These are phyloP conservation scores for Glutinoglossum americanum DNA, from an alignment of 495 filamentous ascomycete species.

Conservation along the genomic window DNA sequence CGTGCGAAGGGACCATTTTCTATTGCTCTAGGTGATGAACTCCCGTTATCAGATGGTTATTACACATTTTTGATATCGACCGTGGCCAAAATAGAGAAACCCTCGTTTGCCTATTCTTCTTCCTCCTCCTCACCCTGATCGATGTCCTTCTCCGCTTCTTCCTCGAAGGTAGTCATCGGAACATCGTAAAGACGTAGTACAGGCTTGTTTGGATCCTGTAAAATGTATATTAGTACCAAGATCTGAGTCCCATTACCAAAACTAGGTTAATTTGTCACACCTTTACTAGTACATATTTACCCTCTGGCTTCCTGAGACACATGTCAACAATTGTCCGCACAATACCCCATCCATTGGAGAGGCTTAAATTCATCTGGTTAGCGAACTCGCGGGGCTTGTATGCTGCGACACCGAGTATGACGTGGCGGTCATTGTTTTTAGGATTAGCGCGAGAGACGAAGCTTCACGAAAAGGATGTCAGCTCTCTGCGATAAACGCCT, in stretches of 20 bases:
- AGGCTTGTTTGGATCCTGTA: constrained; percentile 88
- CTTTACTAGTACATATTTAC: constrained; percentile 35
- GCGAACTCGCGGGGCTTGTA: constrained; percentile 97
- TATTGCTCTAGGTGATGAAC: not conserved
- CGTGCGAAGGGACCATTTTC: not conserved
- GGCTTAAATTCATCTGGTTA: constrained; percentile 88
- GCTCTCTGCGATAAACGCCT: not conserved
- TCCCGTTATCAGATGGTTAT: not conserved
- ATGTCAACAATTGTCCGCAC: constrained; percentile 94
- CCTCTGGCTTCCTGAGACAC: constrained; percentile 48
- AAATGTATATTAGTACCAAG: constrained; percentile 12
- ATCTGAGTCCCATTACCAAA: not conserved
- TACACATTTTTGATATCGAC: not conserved
- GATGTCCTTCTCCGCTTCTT: constrained; percentile 35
- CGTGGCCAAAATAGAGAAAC: not conserved
- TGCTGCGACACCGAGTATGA: constrained; percentile 84
- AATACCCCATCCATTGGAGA: constrained; percentile 96
- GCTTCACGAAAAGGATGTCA: constrained; percentile 19
- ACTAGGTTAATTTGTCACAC: constrained; percentile 13
- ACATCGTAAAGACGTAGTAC: constrained; percentile 85
- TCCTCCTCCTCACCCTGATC: constrained; percentile 24
- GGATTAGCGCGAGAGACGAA: constrained; percentile 90
- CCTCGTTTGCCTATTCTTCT: constrained; percentile 12
- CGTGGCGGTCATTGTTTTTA: constrained; percentile 70
- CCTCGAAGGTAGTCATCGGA: constrained; percentile 69